Percentiles rank a stretch among this genome's conserved stretches.
Evolutionary conservation across 2,329 filamentous ascomycete species (phyloP).

Genomic region (Aphanoascus verrucosus): DNA sequence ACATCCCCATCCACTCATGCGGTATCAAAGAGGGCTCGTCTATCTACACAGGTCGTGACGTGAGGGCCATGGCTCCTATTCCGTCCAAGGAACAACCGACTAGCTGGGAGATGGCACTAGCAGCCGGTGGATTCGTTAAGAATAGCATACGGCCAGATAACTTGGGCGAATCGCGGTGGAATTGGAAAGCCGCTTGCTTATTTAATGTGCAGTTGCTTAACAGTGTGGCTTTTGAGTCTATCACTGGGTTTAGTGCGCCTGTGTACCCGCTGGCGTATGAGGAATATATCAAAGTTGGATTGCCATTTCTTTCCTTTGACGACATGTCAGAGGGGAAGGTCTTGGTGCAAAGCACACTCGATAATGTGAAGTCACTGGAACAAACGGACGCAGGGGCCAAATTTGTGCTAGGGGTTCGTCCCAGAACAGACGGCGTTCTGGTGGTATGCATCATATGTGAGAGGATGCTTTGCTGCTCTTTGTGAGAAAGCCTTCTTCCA

Average conservation of each 20-base stretch:
- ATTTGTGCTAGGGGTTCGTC: background rate
- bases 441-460: background rate
- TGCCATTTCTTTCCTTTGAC: background rate
- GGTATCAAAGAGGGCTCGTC: no score
- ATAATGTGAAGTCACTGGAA: background rate
- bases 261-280: background rate
- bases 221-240: background rate
- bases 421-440: background rate
- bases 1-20: no score
- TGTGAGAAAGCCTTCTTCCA: background rate
- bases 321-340: background rate
- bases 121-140: background rate
- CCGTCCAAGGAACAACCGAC: no score
- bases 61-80: no score
- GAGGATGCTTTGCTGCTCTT: background rate
- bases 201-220: background rate
- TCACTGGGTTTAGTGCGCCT: background rate
- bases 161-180: background rate
- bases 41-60: no score
- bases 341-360: background rate
- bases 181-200: background rate
- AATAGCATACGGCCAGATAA: background rate
- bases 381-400: background rate
- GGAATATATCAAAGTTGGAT: background rate
- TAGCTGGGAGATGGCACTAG: background rate